phyloP scores from a whole-genome alignment of 768 basidiomycete species.

The Cubamyces sp. region DNA sequence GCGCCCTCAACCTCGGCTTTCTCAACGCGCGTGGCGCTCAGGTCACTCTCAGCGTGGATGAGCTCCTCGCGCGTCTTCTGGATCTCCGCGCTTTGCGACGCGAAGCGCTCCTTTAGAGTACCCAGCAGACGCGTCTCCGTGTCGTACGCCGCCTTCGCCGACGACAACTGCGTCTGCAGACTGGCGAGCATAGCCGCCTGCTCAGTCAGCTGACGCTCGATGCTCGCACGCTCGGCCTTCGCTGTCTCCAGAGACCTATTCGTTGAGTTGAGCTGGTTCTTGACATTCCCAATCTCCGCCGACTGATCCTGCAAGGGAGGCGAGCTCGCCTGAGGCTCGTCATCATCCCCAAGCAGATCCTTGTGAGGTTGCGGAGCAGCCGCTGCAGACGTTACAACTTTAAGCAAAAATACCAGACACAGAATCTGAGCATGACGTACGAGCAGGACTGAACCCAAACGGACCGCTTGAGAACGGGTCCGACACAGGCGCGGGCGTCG shows the following conservation, averaged over 20 bases:
- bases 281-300: constrained; percentile 85
- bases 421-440: constrained; percentile 12
- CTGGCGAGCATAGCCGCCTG: constrained; percentile 78
- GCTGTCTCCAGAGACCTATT: constrained; percentile 68
- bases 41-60: constrained; percentile 89
- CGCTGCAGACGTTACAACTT: not conserved
- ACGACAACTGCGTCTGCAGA: constrained; percentile 80
- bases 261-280: constrained; percentile 85
- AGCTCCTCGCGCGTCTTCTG: constrained; percentile 74
- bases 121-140: constrained; percentile 75
- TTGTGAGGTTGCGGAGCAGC: constrained; percentile 31
- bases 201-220: constrained; percentile 66
- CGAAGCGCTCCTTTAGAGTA: constrained; percentile 69
- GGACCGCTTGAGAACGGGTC: constrained; percentile 47
- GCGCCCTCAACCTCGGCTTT: constrained; percentile 90
- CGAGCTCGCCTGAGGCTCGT: constrained; percentile 51
- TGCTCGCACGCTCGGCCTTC: constrained; percentile 62
- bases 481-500: constrained; percentile 8
- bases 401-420: not conserved
- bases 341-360: constrained; percentile 79
- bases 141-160: constrained; percentile 85
- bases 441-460: constrained; percentile 44
- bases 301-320: constrained; percentile 71
- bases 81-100: constrained; percentile 71
- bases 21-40: constrained; percentile 86